Evolutionary conservation across 1,139 yeast species (phyloP).

Genomic region (Hansenula sp.): DNA sequence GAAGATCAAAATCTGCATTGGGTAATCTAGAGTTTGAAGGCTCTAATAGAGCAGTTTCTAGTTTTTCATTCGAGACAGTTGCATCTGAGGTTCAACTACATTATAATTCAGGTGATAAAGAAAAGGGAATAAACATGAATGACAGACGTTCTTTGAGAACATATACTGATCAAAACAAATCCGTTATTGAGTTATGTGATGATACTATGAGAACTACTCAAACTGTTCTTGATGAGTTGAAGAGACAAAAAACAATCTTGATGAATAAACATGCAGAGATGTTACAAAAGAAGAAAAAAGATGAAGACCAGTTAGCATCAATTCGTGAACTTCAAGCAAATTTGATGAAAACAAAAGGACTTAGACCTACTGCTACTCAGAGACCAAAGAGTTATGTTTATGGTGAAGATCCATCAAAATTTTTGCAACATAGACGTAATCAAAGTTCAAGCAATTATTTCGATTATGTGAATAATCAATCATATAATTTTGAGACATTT

Average conservation of each 20-base stretch:
- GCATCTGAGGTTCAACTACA: conserved; percentile 20
- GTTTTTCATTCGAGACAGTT: conserved; percentile 20
- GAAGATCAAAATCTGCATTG: conserved; percentile 8
- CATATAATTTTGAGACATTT: conserved; percentile 13
- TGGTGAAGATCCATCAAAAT: background rate
- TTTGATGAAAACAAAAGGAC: conserved; percentile 3
- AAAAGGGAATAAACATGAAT: background rate
- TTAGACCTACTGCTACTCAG: background rate
- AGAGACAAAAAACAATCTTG: conserved; percentile 20
- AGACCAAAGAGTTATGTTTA: conserved; percentile 4
- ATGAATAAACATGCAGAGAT: conserved; percentile 11
- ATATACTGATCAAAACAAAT: conserved; percentile 7
- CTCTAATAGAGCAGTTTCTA: conserved; percentile 8
- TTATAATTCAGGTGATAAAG: background rate
- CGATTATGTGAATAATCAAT: conserved; percentile 12
- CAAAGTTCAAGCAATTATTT: conserved; percentile 8
- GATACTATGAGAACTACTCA: conserved; percentile 17
- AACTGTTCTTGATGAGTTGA: conserved; percentile 16
- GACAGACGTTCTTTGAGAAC: conserved; percentile 1
- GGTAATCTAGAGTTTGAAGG: conserved; percentile 4
- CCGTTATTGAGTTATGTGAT: conserved; percentile 21
- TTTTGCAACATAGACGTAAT: background rate
- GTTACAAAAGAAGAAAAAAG: conserved; percentile 9
- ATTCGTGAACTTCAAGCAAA: conserved; percentile 11
- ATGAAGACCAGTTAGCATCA: conserved; percentile 7